These are phyloP conservation scores for Pigoraptor vietnamica DNA, from an alignment of 78 protist genomes.

Conservation along the genomic window DNA sequence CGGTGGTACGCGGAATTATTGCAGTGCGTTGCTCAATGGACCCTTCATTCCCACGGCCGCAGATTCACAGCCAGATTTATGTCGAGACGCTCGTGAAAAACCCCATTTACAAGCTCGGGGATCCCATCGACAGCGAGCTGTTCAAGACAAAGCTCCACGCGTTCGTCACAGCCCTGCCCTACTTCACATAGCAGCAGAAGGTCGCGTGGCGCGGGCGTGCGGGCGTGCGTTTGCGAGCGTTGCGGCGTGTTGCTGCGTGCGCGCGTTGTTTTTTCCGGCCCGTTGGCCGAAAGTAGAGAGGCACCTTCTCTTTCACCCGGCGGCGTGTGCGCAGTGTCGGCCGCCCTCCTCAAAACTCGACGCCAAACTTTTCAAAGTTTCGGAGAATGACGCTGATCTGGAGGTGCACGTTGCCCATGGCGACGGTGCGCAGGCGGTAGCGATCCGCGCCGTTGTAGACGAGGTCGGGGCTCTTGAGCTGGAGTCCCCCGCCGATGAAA, in stretches of 20 bases:
- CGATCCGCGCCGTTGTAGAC: background rate
- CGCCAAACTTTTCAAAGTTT: background rate
- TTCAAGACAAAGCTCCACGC: background rate
- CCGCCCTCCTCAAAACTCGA: too few relatives aligned
- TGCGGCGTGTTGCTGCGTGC: too few relatives aligned
- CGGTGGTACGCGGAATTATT: too few relatives aligned
- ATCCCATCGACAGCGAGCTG: background rate
- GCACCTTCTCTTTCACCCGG: too few relatives aligned
- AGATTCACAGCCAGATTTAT: background rate
- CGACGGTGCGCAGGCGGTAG: background rate
- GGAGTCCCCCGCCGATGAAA: slow-evolving; percentile 4
- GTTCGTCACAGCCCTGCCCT: background rate
- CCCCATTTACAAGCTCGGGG: background rate
- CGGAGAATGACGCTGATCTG: background rate
- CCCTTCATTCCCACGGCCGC: too few relatives aligned
- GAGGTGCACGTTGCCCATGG: background rate
- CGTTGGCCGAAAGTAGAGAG: too few relatives aligned
- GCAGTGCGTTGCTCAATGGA: too few relatives aligned
- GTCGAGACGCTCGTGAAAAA: background rate
- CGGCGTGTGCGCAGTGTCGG: too few relatives aligned
- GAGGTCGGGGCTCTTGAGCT: background rate
- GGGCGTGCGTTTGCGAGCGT: too few relatives aligned
- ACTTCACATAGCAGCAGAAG: too few relatives aligned
- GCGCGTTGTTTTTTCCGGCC: too few relatives aligned
- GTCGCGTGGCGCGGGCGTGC: too few relatives aligned